Evolutionary conservation across 768 basidiomycete species (phyloP), one percentile per base, ranked within the genome.

Genomic region (Lactarius trivialis): DNA sequence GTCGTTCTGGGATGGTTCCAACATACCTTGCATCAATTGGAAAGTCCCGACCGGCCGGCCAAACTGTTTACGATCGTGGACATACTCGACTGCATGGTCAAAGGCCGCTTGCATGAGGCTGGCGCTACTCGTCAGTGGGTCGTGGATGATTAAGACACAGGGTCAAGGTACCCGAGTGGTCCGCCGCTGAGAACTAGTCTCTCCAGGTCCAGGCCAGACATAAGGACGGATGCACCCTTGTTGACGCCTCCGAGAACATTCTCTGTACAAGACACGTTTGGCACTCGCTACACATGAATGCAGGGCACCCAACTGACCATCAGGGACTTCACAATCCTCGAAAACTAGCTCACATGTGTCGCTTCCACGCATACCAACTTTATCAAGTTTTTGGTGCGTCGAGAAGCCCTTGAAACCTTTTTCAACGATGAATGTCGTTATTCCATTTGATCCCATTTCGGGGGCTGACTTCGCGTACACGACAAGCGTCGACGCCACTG

Each of bases 291-390:
- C 32, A 60, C 17, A 55, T 37, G 17, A 51, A 64, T 54, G 21
- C 26, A 19, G 41, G 48, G 33, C 36, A 57, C 53, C 77, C 54
- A 56, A 56, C 77, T 54, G 58, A 93, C 93, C 90, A 70, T 90
- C 85, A 1, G 95, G 93, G 4, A 98, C 89, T 68, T 88, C 82
- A 67, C 93, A 95, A 67, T 92, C 81, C 67, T 96, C 91, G 62
- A 98, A 97, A 21, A 95, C 85, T 26, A 97, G 76, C 71, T 98
- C 95, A 66, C 92, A 93, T 3, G 95, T 98, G 68, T 97, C 93
- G 63, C 90, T 92, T 41, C 95, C 95, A 68, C 95, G 78, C 95
- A 98, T 98, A 1, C 95, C 95, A 70, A 97, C 86, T 73, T 98
- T 98, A 73, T 98, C 95, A 24, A 98, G 78, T 69, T 95, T 93